Base-by-base conservation (phyloP, 2,329 filamentous ascomycete genomes). In the Zasmidium citrigriseum region DNA sequence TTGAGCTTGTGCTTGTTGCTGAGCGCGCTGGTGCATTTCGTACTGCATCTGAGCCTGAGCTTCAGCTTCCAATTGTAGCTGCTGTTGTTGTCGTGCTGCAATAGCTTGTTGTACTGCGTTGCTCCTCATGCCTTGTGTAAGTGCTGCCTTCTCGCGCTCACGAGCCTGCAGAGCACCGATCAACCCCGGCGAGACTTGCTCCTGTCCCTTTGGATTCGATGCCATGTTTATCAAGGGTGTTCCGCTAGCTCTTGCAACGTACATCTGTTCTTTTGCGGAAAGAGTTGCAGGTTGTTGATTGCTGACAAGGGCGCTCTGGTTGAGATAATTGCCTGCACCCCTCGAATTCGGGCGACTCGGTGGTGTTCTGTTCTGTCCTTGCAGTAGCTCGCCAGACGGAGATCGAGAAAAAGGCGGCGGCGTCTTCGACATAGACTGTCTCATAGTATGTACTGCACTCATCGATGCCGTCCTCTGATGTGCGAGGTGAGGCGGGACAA, bases 201-300 rank as follows among this genome's bases (percentile, higher is more conserved):
- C 63, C 22, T 60, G 46, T 34, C 68, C 59, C 41, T 64, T 66
- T 52, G 80, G 80, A 51, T 82, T 82, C 38, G 71, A 75, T 3
- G 82, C 83, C 71, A 96, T 78, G 58, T 84, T 86, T 66, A 96
- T 83, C 51, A 96, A 78, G 0, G 92, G 89, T 0, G 86, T 87
- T 1, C 90, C 89, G 0, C 91, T 96, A 66, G 91, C 81, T 38
- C 89, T 86, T 10, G 92, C 90, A n/a, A 96, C 83, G 65, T 96
- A 89, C 75, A 96, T 91, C 72, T 96, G 92, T 73, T 96, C 92
- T 16, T 89, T 86, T 18, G 92, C 92, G 20, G 90, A 92, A n/a
- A 96, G 80, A 57, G 88, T 84, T 0, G 78, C 76, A 9, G 83
- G 80, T 22, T 82, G 75, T 63, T 85, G 81, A 50, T 58, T 57